phyloP scores from a whole-genome alignment of 331 rosid species.

The Cydonia oblonga region DNA sequence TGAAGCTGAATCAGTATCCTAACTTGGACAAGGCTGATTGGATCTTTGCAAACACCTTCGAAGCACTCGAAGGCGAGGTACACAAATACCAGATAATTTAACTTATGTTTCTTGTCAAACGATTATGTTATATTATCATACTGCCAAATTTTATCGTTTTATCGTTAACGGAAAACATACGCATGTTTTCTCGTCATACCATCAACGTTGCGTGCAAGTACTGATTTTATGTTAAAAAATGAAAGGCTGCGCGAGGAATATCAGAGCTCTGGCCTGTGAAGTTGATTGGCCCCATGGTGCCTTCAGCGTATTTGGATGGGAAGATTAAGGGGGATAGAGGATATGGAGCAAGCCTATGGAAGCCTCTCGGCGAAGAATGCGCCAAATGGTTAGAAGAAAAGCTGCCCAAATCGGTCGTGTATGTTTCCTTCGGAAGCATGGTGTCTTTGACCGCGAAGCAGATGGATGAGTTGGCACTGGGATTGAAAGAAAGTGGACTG shows the following conservation, averaged over 20 bases:
- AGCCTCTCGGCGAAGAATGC: constrained; percentile 37
- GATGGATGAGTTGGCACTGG: constrained; percentile 44
- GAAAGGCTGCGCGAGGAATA: constrained; percentile 27
- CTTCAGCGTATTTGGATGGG: constrained; percentile 57
- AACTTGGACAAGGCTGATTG: constrained; percentile 46
- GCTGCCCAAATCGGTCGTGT: constrained; percentile 31
- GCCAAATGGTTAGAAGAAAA: constrained; percentile 37
- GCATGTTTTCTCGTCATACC: background rate
- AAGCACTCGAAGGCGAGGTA: constrained; percentile 46
- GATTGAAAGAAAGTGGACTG: constrained; percentile 31
- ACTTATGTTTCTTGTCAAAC: too few species aligned
- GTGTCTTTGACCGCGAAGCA: constrained; percentile 32
- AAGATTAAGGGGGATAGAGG: constrained; percentile 46
- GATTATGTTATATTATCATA: too few species aligned
- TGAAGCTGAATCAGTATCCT: constrained; percentile 55
- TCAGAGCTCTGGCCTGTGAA: constrained; percentile 35
- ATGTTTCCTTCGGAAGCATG: constrained; percentile 70
- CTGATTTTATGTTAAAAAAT: background rate
- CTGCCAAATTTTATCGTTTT: too few species aligned
- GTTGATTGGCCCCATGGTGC: constrained; percentile 64
- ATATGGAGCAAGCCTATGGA: constrained; percentile 60
- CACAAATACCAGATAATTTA: too few species aligned
- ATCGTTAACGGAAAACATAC: background rate
- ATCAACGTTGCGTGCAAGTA: background rate
- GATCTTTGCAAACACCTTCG: constrained; percentile 44